Base-by-base conservation (phyloP, 2,329 filamentous ascomycete genomes). In the Rasamsonia emersonii region DNA sequence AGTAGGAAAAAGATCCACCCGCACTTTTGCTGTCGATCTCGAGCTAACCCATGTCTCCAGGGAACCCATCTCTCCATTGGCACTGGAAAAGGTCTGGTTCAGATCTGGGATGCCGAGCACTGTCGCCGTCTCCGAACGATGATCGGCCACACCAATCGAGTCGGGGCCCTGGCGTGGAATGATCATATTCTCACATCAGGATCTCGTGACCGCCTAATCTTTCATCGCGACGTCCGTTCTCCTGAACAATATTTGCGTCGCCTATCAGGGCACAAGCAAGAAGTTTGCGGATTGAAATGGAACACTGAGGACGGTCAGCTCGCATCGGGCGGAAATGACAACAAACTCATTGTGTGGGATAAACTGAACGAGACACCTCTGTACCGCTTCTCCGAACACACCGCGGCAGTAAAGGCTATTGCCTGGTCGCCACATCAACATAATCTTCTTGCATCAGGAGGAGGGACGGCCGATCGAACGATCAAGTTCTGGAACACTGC, bases 271-370 rank as follows among this genome's bases (percentile, higher is more conserved):
- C 91, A 98, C 60, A 98, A 96, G 59, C 91, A 98, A 62, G 91
- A 98, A 62, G 86, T 98, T 9, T 98, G 91, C 54, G 91, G 91
- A 6, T 65, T 98, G 30, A 88, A 88, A 49, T 98, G 91, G 91
- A 98, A 98, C 50, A 84, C 83, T 36, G 88, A 96, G 46, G 89
- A 95, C 49, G 84, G 86, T 4, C 91, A 98, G 56, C 71, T 98
- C 16, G 91, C 91, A 9, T 93, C 85, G 34, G 91, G 91, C 30
- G 91, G 91, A 4, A 98, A 98, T 58, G 91, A 98, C 65, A 98
- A 98, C 65, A 96, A 96, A 56, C 71, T 98, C 27, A 91, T 96
- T 75, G 86, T 98, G 15, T 98, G 91, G 91, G 91, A 98, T 50
- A 93, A 93, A 54, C 71, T 95, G 37, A 85, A 79, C n/a, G 83